These are phyloP conservation scores for Penicillium sp. DNA, from an alignment of 2,329 filamentous ascomycete genomes.

Conservation along the genomic window DNA sequence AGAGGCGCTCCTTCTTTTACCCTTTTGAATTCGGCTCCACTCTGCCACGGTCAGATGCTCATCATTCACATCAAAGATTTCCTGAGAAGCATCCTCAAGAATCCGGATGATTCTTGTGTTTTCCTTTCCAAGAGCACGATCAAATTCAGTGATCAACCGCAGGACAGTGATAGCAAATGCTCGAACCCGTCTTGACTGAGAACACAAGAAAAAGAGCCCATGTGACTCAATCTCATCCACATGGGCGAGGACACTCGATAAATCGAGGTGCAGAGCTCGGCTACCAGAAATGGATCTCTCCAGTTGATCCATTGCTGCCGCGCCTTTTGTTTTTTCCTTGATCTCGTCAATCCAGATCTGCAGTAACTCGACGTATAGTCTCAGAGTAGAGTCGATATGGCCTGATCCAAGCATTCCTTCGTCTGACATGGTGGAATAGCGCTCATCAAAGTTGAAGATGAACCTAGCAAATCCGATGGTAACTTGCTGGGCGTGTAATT, in stretches of 20 bases:
- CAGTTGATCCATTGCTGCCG: slow-evolving; percentile 53
- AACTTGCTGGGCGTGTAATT: slow-evolving; percentile 87
- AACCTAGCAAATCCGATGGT: slow-evolving; percentile 94
- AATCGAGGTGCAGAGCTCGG: slow-evolving; percentile 67
- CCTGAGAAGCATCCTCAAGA: slow-evolving; percentile 76
- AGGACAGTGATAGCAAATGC: slow-evolving; percentile 87
- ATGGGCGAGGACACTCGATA: slow-evolving; percentile 81
- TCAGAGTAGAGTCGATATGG: slow-evolving; percentile 88
- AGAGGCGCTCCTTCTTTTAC: slow-evolving; percentile 72
- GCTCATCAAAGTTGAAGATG: slow-evolving; percentile 96
- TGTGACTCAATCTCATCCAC: slow-evolving; percentile 96
- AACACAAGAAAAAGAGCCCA: slow-evolving; percentile 93
- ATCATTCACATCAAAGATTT: slow-evolving; percentile 86
- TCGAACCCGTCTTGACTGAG: slow-evolving; percentile 80
- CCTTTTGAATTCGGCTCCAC: slow-evolving; percentile 80
- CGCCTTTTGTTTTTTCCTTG: slow-evolving; percentile 70
- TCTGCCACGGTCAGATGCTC: slow-evolving; percentile 77
- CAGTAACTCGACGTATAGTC: slow-evolving; percentile 83
- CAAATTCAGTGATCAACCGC: slow-evolving; percentile 85
- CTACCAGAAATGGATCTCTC: slow-evolving; percentile 59
- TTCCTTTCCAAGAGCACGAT: slow-evolving; percentile 73
- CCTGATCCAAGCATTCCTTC: slow-evolving; percentile 88
- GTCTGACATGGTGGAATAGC: slow-evolving; percentile 95
- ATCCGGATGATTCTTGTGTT: slow-evolving; percentile 80
- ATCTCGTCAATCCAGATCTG: slow-evolving; percentile 98